Base-by-base conservation (phyloP, 1,284 basidiomycete genomes). In the Volvariella surrecta region DNA sequence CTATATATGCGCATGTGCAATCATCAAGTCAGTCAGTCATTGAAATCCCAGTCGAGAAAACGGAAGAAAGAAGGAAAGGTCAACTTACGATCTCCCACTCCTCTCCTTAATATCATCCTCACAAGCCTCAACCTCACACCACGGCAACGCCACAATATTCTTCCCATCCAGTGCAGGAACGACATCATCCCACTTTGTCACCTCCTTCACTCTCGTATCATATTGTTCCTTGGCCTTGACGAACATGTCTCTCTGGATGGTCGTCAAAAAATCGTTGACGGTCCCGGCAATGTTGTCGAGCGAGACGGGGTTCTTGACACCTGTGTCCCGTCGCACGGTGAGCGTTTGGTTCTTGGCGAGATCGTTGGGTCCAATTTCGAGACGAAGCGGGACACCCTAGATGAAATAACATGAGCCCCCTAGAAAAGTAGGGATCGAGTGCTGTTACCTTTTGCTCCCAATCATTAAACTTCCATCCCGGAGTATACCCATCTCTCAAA, bases 91-190 rank as follows among this genome's bases (percentile, higher is more conserved):
- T 61, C 80, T 73, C 30, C 81, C 90, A 58, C 84, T 90, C 51
- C 89, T 75, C 58, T 98, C 91, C 74, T 99, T 99, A 74, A 99
- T 96, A 57, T 92, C 89, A 64, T 99, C 95, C 64, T 99, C 95
- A 63, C 96, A 99, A 37, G 73, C 76, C 61, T 91, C 90, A 37
- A 72, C 76, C 67, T 99, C 92, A 66, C 96, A 99, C 96, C 96
- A 99, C 8, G 96, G 96, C 48, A 99, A 79, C 42, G 89, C 87
- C 16, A 88, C 82, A 37, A 93, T 76, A 59, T 82, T 83, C 72
- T 96, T 98, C 58, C 74, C 71, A 66, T 99, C 94, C 34, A 99
- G 72, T 15, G 87, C 79, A 11, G 89, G 88, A 9, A 97, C 93
- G 46, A 99, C 73, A 47, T 97, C 83, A 48, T 89, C 87, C 94